Base-by-base conservation (phyloP, 2,329 filamentous ascomycete species). In the Davidsoniella eucalypti region DNA sequence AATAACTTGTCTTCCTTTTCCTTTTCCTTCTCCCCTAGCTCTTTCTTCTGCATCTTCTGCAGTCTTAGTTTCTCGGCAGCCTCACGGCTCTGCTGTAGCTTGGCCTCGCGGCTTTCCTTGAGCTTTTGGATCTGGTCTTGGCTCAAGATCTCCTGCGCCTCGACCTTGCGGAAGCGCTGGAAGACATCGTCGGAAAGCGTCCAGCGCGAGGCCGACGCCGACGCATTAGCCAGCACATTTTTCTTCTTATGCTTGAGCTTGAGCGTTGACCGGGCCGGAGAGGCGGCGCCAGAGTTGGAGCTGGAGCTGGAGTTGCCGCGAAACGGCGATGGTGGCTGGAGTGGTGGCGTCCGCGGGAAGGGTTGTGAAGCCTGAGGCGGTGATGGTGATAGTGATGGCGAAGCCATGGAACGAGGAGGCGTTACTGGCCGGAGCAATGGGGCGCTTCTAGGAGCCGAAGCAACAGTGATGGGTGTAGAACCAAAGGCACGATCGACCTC, bases 81-180 rank as follows among this genome's bases (percentile, higher is more conserved):
- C 36, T 59, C 54, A 12, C 29, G 29, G 29, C 29, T 33, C 29
- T 33, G 29, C 29, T 33, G 29, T 12, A 33, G 12, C 29, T 33
- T 33, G 29, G 44, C 55, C 50, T 63, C 60, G 25, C 61, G 57
- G 18, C 55, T 67, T 57, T 61, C 63, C 45, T 64, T 68, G 18
- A 70, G 65, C 46, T 67, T 64, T 55, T 73, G 67, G 21, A 78
- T 62, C 37, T 69, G 68, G 33, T 68, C 66, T 16, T 73, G 69
- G 9, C 74, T 72, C 10, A 78, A 61, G 65, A 78, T 75, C 61
- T 80, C 76, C 47, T 78, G 72, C 0, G 69, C 75, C 54, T 80
- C 74, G 49, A 73, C 66, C 44, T 68, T 68, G 54, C 67, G 67
- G 58, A 80, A 77, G 43, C 73, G 64, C 41, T 71, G 72, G 16